Evolutionary conservation across 768 basidiomycete genomes (phyloP).

Genomic region (Tricholoma bakamatsutake): DNA sequence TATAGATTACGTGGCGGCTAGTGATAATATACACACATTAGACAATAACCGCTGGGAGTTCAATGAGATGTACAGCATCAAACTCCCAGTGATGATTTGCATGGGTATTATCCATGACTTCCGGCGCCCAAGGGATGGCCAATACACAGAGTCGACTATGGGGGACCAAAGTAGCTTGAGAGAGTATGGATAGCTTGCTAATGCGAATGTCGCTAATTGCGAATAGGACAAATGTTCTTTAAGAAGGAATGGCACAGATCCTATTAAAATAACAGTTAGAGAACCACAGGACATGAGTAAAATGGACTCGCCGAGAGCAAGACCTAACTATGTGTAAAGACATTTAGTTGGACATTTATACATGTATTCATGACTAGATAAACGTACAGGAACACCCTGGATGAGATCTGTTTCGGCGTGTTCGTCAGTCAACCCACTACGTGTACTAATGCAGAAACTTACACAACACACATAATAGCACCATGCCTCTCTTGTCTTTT

Average conservation of each 20-base stretch:
- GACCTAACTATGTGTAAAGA: conserved; percentile 52
- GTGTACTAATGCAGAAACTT: conserved; percentile 62
- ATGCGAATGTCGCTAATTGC: conserved; percentile 89
- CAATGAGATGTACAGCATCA: conserved; percentile 75
- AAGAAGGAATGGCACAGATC: conserved; percentile 94
- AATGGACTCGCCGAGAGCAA: conserved; percentile 66
- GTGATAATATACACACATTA: conserved; percentile 44
- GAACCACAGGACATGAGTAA: background rate
- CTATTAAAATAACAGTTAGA: conserved; percentile 30
- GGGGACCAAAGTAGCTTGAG: conserved; percentile 97
- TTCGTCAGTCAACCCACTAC: conserved; percentile 55
- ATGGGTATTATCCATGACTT: conserved; percentile 99
- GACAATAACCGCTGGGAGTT: conserved; percentile 74
- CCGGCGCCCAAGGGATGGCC: conserved; percentile 78
- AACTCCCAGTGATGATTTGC: conserved; percentile 80
- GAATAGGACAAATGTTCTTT: conserved; percentile 96
- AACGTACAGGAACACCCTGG: conserved; percentile 85
- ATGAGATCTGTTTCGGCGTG: conserved; percentile 48
- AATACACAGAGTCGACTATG: conserved; percentile 88
- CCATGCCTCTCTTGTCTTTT: conserved; percentile 82
- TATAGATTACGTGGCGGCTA: conserved; percentile 1
- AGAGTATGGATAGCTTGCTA: conserved; percentile 93
- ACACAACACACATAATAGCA: conserved; percentile 84
- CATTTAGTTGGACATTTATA: conserved; percentile 6
- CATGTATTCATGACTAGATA: conserved; percentile 4